Evolutionary conservation across 2,329 filamentous ascomycete genomes (phyloP), one percentile per base, ranked within the genome.

Genomic region (Hypoxylon sp.): DNA sequence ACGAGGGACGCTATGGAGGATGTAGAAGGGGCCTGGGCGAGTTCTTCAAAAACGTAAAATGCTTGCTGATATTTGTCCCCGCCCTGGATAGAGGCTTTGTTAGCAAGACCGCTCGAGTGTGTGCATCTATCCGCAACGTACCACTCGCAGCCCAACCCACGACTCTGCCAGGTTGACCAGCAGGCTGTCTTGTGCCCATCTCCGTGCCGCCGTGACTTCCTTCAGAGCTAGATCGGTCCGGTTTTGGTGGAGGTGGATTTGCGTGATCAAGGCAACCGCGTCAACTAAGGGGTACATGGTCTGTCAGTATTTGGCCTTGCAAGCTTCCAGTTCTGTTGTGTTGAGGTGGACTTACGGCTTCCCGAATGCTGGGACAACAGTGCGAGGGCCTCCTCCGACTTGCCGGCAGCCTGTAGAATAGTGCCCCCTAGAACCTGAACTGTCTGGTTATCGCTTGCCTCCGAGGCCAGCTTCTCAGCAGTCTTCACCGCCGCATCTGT

Each of bases 1-100:
- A 97, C 86, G 52, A 97, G 84, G 15, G 86, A 89, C 66, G 88
- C 82, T 48, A 88, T 82, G 13, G 91, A 91, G 45, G 91, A 88
- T 15, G 91, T 92, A 26, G 90, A 87, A 2, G 92, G 89, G 23
- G 91, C 88, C 72, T 96, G 91, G 3, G 95, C 94, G 45, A 98
- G 85, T 76, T 99, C 95, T 77, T 98, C 94, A 71, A 92, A 98
- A 60, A 98, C 94, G 81, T 99, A 98, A 77, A 96, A 98, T 15
- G 94, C 89, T 72, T 95, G 91, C 72, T 98, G 95, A 77, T 98
- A 98, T 74, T 92, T 95, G 68, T 97, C 92, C 66, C 93, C 93
- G 71, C 94, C 94, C 89, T 96, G 60, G 26, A 17, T 10, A 41
- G 13, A 43, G 23, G 37, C 17, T 37, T 42, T 4, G 48, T 62